Conservation (phyloP, 208 protist species). For the Crithidia acanthocephali region DNA sequence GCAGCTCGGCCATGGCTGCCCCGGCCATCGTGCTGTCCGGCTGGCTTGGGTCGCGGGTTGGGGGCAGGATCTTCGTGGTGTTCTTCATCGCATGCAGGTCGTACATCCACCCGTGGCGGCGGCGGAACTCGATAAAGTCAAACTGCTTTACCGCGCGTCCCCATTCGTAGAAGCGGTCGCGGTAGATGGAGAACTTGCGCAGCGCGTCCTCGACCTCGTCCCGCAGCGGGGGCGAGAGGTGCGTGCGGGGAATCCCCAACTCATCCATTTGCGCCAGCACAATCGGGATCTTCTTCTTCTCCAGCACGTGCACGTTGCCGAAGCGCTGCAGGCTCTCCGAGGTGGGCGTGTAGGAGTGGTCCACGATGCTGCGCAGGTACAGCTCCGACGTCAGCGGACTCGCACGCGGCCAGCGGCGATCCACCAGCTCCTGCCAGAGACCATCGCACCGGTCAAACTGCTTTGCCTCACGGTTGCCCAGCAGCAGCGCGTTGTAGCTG, state of each 20-base stretch:
- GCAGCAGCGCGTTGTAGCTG: slow-evolving; percentile 81
- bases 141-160: slow-evolving; percentile 91
- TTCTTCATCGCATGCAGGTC: slow-evolving; percentile 86
- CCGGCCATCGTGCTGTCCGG: slow-evolving; percentile 55
- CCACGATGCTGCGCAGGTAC: slow-evolving; percentile 88
- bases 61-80: slow-evolving; percentile 68
- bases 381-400: slow-evolving; percentile 74
- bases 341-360: slow-evolving; percentile 84
- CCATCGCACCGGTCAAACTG: slow-evolving; percentile 77
- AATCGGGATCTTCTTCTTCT: slow-evolving; percentile 91
- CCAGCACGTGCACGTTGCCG: slow-evolving; percentile 76
- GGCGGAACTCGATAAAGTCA: slow-evolving; percentile 90
- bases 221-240: slow-evolving; percentile 79
- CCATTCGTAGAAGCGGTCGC: slow-evolving; percentile 87
- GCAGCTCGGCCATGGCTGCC: slow-evolving; percentile 68
- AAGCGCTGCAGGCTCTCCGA: slow-evolving; percentile 75
- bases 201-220: slow-evolving; percentile 91
- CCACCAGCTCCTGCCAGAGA: slow-evolving; percentile 85
- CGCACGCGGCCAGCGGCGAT: slow-evolving; percentile 83
- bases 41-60: slow-evolving; percentile 69
- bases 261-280: slow-evolving; percentile 84
- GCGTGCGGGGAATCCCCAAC: slow-evolving; percentile 79
- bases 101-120: slow-evolving; percentile 90
- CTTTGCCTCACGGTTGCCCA: slow-evolving; percentile 76
- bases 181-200: slow-evolving; percentile 81